phyloP scores from a whole-genome alignment of 2,329 filamentous ascomycete species.

The Penicillium janthinellum region DNA sequence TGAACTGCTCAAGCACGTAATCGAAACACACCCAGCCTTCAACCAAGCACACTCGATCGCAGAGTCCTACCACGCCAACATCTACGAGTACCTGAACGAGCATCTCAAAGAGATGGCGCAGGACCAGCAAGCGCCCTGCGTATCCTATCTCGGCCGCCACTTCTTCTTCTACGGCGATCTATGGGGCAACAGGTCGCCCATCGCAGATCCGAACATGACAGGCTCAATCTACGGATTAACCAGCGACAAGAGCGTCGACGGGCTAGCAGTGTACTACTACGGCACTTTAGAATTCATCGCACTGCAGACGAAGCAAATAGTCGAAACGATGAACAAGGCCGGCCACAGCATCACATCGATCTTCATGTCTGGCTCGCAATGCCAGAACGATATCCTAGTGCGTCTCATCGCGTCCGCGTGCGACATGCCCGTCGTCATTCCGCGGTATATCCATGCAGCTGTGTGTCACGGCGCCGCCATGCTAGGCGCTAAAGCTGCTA shows the following conservation, averaged over 20 bases:
- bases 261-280: slow-evolving; percentile 90
- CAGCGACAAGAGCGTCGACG: slow-evolving; percentile 82
- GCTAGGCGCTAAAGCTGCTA: slow-evolving; percentile 96
- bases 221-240: slow-evolving; percentile 85
- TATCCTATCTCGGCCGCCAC: slow-evolving; percentile 86
- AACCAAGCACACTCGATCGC: slow-evolving; percentile 76
- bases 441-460: slow-evolving; percentile 89
- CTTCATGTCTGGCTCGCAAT: slow-evolving; percentile 98
- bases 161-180: slow-evolving; percentile 99
- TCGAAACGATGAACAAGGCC: slow-evolving; percentile 87
- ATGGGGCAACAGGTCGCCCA: slow-evolving; percentile 92
- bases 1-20: slow-evolving; percentile 88
- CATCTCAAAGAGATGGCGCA: slow-evolving; percentile 77
- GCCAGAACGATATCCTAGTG: slow-evolving; percentile 93
- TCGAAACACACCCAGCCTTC: slow-evolving; percentile 92
- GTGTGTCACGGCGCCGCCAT: slow-evolving; percentile 98
- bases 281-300: slow-evolving; percentile 98
- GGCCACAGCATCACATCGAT: slow-evolving; percentile 88
- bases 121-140: slow-evolving; percentile 68
- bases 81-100: slow-evolving; percentile 92
- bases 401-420: slow-evolving; percentile 86
- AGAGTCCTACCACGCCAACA: slow-evolving; percentile 79
- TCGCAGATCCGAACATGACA: slow-evolving; percentile 91
- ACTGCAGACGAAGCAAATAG: slow-evolving; percentile 92
- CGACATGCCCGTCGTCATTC: slow-evolving; percentile 89